phyloP scores from a whole-genome alignment of 768 basidiomycete genomes.

The Pleurotus tuoliensis region DNA sequence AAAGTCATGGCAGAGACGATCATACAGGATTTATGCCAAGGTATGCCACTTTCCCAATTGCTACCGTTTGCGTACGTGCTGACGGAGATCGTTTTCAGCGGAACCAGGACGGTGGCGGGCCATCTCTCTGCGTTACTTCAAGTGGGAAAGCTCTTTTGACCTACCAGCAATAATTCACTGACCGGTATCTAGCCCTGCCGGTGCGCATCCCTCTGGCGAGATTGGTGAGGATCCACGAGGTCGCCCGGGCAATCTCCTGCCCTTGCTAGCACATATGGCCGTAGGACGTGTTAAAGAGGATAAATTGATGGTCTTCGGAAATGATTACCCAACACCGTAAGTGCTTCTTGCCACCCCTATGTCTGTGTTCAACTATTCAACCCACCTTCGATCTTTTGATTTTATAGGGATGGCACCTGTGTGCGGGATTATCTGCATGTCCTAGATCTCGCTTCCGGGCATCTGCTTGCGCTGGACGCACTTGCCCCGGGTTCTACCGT shows the following conservation, averaged over 20 bases:
- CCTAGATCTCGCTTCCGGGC: slow-evolving; percentile 92
- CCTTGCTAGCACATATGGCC: slow-evolving; percentile 92
- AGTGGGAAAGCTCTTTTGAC: slow-evolving; percentile 42
- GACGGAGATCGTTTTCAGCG: slow-evolving; percentile 40
- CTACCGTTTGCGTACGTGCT: slow-evolving; percentile 7
- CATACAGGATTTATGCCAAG: slow-evolving; percentile 81
- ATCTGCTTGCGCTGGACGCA: slow-evolving; percentile 87
- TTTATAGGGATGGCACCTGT: slow-evolving; percentile 84
- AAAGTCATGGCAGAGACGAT: slow-evolving; percentile 93
- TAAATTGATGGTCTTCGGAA: slow-evolving; percentile 84
- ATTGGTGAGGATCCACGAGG: slow-evolving; percentile 98
- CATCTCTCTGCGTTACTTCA: slow-evolving; percentile 94
- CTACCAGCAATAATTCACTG: background rate
- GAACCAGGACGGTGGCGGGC: slow-evolving; percentile 71
- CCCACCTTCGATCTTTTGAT: background rate
- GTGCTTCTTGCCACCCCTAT: slow-evolving; percentile 2
- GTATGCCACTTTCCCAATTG: slow-evolving; percentile 33
- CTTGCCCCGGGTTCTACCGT: slow-evolving; percentile 45
- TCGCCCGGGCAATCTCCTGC: slow-evolving; percentile 90
- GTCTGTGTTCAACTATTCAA: slow-evolving; percentile 18
- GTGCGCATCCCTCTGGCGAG: slow-evolving; percentile 92
- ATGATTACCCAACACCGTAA: slow-evolving; percentile 93
- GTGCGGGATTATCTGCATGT: slow-evolving; percentile 96
- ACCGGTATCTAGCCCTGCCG: slow-evolving; percentile 68
- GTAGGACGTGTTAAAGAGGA: slow-evolving; percentile 76